Evolutionary conservation across 805 yeast species (phyloP).

Genomic region (Sugiyamaella floridensis): DNA sequence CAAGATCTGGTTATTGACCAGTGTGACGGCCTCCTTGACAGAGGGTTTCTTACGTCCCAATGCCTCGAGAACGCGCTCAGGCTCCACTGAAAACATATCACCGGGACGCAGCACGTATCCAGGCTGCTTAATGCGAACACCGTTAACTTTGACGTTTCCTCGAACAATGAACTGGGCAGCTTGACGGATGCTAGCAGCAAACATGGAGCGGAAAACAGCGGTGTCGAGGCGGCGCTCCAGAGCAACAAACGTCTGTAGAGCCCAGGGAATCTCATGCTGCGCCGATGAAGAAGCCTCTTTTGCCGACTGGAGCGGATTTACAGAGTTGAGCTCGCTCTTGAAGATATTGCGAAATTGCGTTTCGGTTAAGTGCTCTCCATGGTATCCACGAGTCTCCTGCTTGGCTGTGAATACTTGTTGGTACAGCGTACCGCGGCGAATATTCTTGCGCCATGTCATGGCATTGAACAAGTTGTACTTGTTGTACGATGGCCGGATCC

Average conservation of each 20-base stretch:
- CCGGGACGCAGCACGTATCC: conserved; percentile 74
- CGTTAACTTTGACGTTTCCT: conserved; percentile 83
- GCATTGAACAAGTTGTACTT: conserved; percentile 84
- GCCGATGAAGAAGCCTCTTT: conserved; percentile 43
- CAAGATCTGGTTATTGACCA: conserved; percentile 64
- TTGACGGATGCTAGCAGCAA: conserved; percentile 89
- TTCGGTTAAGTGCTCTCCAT: conserved; percentile 90
- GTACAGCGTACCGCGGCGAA: conserved; percentile 61
- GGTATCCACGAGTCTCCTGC: conserved; percentile 88
- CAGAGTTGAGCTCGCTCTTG: conserved; percentile 65
- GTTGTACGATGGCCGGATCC: conserved; percentile 81
- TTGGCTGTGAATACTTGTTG: conserved; percentile 92
- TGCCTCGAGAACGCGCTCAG: conserved; percentile 78
- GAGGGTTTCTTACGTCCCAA: conserved; percentile 82
- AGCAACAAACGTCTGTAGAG: conserved; percentile 81
- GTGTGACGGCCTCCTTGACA: conserved; percentile 54
- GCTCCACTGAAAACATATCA: conserved; percentile 78
- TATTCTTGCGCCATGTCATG: conserved; percentile 58
- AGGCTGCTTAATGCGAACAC: conserved; percentile 69
- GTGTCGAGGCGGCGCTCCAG: conserved; percentile 84
- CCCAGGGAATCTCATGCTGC: conserved; percentile 58
- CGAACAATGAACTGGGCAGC: conserved; percentile 81
- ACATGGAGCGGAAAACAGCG: conserved; percentile 85
- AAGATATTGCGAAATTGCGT: conserved; percentile 69
- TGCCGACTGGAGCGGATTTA: conserved; percentile 82